Conservation (phyloP, 768 basidiomycete genomes). For the Psilocybe subaeruginosa region DNA sequence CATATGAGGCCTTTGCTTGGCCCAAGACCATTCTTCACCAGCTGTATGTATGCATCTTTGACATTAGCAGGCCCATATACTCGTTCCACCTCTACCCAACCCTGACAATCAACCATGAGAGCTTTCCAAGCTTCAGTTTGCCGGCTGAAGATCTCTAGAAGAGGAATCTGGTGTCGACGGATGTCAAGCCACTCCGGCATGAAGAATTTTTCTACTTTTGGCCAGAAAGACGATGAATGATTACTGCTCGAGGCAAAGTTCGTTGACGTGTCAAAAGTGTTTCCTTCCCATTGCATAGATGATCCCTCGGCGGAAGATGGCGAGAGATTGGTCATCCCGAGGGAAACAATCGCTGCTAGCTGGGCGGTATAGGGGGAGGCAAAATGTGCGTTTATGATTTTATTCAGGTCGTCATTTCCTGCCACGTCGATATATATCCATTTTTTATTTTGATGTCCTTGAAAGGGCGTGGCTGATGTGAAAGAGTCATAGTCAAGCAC, state of each 20-base stretch:
- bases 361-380: conserved; percentile 34
- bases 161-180: conserved; percentile 50
- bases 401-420: conserved; percentile 56
- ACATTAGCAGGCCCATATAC: conserved; percentile 51
- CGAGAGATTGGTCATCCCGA: conserved; percentile 61
- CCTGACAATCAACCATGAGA: conserved; percentile 55
- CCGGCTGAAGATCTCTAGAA: conserved; percentile 46
- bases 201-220: conserved; percentile 58
- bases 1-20: conserved; percentile 63
- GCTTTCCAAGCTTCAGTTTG: conserved; percentile 63
- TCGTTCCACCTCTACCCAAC: conserved; percentile 58
- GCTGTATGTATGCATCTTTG: conserved; percentile 47
- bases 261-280: conserved; percentile 30
- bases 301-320: conserved; percentile 41
- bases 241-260: background rate
- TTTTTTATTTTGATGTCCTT: conserved; percentile 28
- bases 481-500: conserved; percentile 59
- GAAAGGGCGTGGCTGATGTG: conserved; percentile 30
- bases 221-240: conserved; percentile 31
- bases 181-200: conserved; percentile 70
- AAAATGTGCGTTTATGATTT: conserved; percentile 44
- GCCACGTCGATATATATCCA: conserved; percentile 72
- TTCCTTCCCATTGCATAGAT: conserved; percentile 40
- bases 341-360: conserved; percentile 44
- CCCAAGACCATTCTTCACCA: conserved; percentile 48